Base-by-base conservation (phyloP, 768 basidiomycete genomes). In the Hericium alpestre region DNA sequence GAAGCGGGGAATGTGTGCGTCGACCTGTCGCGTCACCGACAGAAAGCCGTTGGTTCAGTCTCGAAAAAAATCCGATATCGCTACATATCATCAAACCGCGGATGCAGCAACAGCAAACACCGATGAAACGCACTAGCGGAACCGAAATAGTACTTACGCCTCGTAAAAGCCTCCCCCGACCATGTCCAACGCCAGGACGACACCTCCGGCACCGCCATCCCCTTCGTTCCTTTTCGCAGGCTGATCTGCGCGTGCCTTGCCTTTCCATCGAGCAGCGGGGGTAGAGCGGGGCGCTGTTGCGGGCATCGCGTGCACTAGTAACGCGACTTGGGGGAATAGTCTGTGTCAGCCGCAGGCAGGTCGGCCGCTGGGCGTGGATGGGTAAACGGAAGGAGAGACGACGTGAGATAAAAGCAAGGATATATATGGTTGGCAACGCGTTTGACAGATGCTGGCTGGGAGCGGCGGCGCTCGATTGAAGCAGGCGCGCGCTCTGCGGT, bases 151-250 rank as follows among this genome's bases (percentile, higher is more conserved):
- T 37, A 80, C 84, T 73, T 69, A 87, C 87, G 81, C 75, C 62
- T 84, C 78, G 61, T 74, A 82, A 7, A 76, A 68, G 15, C 78
- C 78, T 40, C 71, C 75, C 1, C 76, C 76, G n/a, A 81, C 72
- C 67, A 83, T 69, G 55, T 81, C 68, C 59, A 88, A 65, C 20
- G 75, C 76, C 18, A 90, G 62, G 12, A 89, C 76, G 25, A 84
- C 70, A 4, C 87, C 87, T 25, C 70, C 76, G 2, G 66, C 53
- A 16, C 76, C 80, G 0, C 81, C 82, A 51, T 62, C 39, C 18
- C 81, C 81, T 59, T 73, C 71, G 55, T 55, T 55, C 75, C 63
- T 58, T 43, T 23, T 39, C 22, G 46, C 39, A 13, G 41, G 51
- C 37, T 56, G 53, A 27, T 39, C 27, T 20, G 50, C 60, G 38